Evolutionary conservation across 257 asterid genomes (phyloP).

Genomic region (Sherardia arvensis): DNA sequence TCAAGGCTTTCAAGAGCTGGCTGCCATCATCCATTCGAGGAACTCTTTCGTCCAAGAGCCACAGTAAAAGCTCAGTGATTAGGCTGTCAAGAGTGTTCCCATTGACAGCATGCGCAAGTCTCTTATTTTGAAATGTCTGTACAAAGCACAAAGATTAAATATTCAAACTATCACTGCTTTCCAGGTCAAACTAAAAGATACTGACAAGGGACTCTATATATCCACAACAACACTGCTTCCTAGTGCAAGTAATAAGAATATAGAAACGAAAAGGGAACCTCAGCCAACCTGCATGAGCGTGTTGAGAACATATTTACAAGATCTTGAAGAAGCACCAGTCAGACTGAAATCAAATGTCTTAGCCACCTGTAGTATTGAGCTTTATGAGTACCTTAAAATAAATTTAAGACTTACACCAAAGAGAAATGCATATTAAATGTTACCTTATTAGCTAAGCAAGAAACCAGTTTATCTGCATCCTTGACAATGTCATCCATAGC

Average conservation of each 20-base stretch:
- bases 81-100: constrained; percentile 83
- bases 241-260: neutral
- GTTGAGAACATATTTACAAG: constrained; percentile 97
- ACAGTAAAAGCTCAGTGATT: constrained; percentile 89
- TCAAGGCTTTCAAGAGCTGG: constrained; percentile 93
- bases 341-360: constrained; percentile 93
- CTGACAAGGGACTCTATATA: neutral
- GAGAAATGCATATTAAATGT: neutral
- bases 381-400: constrained; percentile 14
- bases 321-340: constrained; percentile 90
- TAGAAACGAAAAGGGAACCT: neutral
- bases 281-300: constrained; percentile 87
- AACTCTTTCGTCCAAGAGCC: constrained; percentile 99
- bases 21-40: constrained; percentile 99
- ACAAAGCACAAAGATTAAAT: constrained; percentile 7
- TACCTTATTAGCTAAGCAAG: constrained; percentile 95
- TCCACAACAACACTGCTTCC: neutral
- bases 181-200: neutral
- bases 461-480: constrained; percentile 96
- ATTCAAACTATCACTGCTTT: neutral
- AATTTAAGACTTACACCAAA: neutral
- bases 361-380: constrained; percentile 57
- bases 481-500: constrained; percentile 65
- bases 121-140: constrained; percentile 92
- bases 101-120: constrained; percentile 80